Conservation (phyloP, 345 rosid genomes). For the Gossypium herbaceum region DNA sequence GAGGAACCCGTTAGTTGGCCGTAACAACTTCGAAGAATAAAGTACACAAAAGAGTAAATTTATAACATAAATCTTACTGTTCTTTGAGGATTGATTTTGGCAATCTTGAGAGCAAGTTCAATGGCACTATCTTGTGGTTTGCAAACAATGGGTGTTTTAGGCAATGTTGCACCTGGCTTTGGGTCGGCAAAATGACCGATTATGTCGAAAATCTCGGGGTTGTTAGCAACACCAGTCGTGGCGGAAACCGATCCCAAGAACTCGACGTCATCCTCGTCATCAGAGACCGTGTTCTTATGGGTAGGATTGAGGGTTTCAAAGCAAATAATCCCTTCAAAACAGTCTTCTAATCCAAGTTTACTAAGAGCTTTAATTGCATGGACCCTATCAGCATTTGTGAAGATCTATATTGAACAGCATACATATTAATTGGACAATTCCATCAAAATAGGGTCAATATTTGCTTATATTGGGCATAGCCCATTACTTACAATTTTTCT, state of each 20-base stretch:
- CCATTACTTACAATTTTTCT: conserved; percentile 70
- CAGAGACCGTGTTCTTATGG: conserved; percentile 38
- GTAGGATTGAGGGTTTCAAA: conserved; percentile 83
- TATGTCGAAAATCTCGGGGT: conserved; percentile 44
- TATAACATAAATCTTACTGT: conserved; percentile 37
- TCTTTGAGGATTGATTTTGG: conserved; percentile 55
- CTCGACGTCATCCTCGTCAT: conserved; percentile 47
- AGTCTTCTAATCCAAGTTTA: conserved; percentile 82
- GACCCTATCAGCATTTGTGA: conserved; percentile 81
- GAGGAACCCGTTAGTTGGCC: neutral
- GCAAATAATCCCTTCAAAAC: conserved; percentile 95
- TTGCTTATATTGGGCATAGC: neutral
- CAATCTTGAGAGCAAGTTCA: conserved; percentile 50
- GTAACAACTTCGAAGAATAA: neutral
- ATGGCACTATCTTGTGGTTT: conserved; percentile 61
- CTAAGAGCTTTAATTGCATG: conserved; percentile 68
- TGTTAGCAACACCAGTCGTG: neutral
- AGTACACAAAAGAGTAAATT: too few relatives aligned
- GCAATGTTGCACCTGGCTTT: conserved; percentile 30
- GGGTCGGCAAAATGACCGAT: conserved; percentile 46
- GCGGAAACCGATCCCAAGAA: conserved; percentile 32
- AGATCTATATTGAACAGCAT: conserved; percentile 42
- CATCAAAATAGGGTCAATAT: neutral
- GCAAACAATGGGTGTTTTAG: conserved; percentile 61
- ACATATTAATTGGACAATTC: neutral